Evolutionary conservation across 345 rosid genomes (phyloP).

Genomic region (Lepidium aucheri): DNA sequence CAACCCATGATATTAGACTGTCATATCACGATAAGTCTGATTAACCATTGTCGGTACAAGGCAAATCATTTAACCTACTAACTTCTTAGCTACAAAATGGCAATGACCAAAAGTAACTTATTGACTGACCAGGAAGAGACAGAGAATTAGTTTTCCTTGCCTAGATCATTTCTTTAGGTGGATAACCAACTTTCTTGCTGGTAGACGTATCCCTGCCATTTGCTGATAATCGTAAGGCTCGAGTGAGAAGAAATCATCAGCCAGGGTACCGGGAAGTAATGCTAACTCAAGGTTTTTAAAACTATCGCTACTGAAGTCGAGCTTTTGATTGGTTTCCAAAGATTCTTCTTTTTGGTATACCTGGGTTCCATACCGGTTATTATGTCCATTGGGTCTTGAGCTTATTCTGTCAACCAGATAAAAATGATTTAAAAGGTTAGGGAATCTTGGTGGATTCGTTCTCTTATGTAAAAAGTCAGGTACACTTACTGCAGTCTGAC

Average conservation of each 20-base stretch:
- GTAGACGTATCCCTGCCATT: constrained; percentile 61
- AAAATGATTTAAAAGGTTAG: neutral
- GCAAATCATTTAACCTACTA: neutral
- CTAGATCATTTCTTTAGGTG: constrained; percentile 14
- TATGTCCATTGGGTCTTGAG: constrained; percentile 29
- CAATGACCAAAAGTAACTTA: neutral
- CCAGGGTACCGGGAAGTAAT: constrained; percentile 36
- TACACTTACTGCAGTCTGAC: constrained; percentile 70
- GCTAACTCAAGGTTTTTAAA: constrained; percentile 38
- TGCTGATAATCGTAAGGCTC: constrained; percentile 59
- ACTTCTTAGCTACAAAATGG: neutral
- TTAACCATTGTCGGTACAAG: neutral
- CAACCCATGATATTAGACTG: neutral
- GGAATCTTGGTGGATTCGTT: neutral
- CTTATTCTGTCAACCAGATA: constrained; percentile 49
- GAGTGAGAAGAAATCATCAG: constrained; percentile 63
- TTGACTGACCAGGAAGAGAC: neutral
- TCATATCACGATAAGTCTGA: neutral
- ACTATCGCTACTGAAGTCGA: constrained; percentile 37
- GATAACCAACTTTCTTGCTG: constrained; percentile 50
- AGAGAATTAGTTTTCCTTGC: neutral
- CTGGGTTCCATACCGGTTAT: constrained; percentile 36
- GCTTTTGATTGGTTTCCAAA: constrained; percentile 44
- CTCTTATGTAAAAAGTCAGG: neutral
- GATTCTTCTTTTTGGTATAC: constrained; percentile 42